phyloP scores from a whole-genome alignment of 176 grass and related monocot species.

The Oryza meyeriana region DNA sequence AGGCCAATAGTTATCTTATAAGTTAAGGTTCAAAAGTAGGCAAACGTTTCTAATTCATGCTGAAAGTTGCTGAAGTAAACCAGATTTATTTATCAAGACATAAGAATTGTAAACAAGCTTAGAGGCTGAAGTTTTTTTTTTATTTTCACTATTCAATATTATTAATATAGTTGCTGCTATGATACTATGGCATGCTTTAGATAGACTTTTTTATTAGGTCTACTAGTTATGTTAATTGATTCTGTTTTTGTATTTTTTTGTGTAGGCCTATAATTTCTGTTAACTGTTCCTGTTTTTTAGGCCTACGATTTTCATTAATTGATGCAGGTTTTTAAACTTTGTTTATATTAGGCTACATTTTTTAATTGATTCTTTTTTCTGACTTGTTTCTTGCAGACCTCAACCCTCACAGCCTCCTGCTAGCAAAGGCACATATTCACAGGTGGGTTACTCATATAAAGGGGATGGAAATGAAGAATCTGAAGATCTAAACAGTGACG shows the following conservation, averaged over 20 bases:
- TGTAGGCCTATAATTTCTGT: not conserved
- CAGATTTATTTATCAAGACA: not conserved
- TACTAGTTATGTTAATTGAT: not conserved
- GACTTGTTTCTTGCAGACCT: constrained; percentile 49
- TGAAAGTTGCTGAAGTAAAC: constrained; percentile 8
- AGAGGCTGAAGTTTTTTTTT: not conserved
- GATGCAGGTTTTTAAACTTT: not conserved
- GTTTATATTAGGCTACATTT: not conserved
- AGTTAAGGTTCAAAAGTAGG: not conserved
- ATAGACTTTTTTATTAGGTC: not conserved
- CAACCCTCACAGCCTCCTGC: constrained; percentile 63
- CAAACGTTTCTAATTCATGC: not conserved
- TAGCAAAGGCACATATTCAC: constrained; percentile 93
- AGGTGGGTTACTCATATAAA: constrained; percentile 95
- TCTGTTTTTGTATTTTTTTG: not conserved
- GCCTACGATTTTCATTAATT: constrained; percentile 35
- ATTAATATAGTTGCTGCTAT: not conserved
- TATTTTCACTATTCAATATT: constrained; percentile 22
- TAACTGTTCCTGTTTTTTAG: constrained; percentile 18
- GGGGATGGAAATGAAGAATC: constrained; percentile 61
- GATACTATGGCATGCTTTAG: not conserved
- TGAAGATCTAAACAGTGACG: constrained; percentile 66
- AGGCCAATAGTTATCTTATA: not conserved
- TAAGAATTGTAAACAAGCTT: not conserved
- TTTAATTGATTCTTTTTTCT: not conserved